Conservation (phyloP, 495 filamentous ascomycete genomes). For the Gamarada debralockiae region DNA sequence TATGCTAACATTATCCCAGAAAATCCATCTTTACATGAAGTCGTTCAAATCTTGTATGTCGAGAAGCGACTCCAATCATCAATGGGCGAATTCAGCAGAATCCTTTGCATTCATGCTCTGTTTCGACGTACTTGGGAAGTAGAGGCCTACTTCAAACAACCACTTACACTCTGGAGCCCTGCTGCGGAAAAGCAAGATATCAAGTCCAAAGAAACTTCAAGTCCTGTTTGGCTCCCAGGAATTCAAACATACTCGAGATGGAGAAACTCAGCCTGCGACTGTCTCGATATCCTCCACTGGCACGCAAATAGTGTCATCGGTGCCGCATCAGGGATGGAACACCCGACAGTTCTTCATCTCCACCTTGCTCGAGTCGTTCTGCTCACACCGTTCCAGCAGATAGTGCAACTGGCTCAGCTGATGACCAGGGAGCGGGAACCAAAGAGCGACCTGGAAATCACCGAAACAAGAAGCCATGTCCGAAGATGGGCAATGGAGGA, state of each 20-base stretch:
- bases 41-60: slow-evolving; percentile 44
- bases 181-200: slow-evolving; percentile 41
- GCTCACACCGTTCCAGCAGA: slow-evolving; percentile 27
- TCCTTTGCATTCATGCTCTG: slow-evolving; percentile 46
- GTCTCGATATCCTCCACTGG: slow-evolving; percentile 53
- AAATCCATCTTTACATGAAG: slow-evolving; percentile 38
- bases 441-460: neutral
- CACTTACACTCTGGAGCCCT: slow-evolving; percentile 46
- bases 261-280: slow-evolving; percentile 53
- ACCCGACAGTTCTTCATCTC: slow-evolving; percentile 49
- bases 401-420: slow-evolving; percentile 21
- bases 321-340: slow-evolving; percentile 43
- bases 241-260: slow-evolving; percentile 49
- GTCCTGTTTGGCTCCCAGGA: slow-evolving; percentile 46
- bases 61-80: slow-evolving; percentile 42
- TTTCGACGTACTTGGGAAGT: slow-evolving; percentile 51
- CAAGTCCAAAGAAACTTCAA: slow-evolving; percentile 31
- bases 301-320: slow-evolving; percentile 43
- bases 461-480: slow-evolving; percentile 28
- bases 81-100: slow-evolving; percentile 44
- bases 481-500: slow-evolving; percentile 47
- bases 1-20: slow-evolving; percentile 11
- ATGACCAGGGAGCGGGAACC: neutral
- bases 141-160: slow-evolving; percentile 39
- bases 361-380: slow-evolving; percentile 41